Evolutionary conservation across 2,329 filamentous ascomycete species (phyloP), one percentile per base, ranked within the genome.

Genomic region (Diaporthe ampelina): DNA sequence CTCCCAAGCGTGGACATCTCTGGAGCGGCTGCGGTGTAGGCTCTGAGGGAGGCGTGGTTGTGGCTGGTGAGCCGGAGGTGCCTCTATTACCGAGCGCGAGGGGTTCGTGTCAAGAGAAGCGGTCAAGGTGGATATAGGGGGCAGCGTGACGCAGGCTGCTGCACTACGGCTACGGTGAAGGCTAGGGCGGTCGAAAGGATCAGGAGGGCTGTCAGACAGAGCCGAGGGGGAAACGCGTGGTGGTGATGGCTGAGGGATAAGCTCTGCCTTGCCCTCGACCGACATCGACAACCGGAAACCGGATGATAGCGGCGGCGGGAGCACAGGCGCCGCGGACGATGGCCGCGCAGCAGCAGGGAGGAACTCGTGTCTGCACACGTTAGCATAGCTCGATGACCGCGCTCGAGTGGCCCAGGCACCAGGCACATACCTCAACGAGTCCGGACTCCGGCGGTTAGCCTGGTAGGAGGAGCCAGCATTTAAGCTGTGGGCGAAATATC

Each of bases 1-100:
- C 80, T 97, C 94, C 96, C 96, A 98, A 9, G 93, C 94, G 68
- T 95, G 92, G 24, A 95, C 94, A 82, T 98, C 94, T 72, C 94
- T 92, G 73, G 95, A 98, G 73, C 96, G 90, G 72, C 94, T 94
- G 73, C 92, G 91, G 45, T 86, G 85, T 24, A 92, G 85, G 48
- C 87, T 86, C 26, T 89, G 90, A 35, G 89, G 88, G 19, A 90
- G 83, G n/a, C 77, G 73, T 29, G 80, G 72, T 78, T 48, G 83
- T 77, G 75, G 81, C 80, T 21, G 82, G 78, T 70, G 79, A 79
- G 32, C 81, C 81, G 72, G 79, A 78, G 45, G 79, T 77, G 58
- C 67, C 45, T 67, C 69, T 40, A 29, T 54, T 52, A 40, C 40
- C 5, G 70, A 65, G 56, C 58, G 74, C 29, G 74, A 59, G 29